Evolutionary conservation across 495 filamentous ascomycete species (phyloP), one percentile per base, ranked within the genome.

Genomic region (Hypoxylon lienhwacheense): DNA sequence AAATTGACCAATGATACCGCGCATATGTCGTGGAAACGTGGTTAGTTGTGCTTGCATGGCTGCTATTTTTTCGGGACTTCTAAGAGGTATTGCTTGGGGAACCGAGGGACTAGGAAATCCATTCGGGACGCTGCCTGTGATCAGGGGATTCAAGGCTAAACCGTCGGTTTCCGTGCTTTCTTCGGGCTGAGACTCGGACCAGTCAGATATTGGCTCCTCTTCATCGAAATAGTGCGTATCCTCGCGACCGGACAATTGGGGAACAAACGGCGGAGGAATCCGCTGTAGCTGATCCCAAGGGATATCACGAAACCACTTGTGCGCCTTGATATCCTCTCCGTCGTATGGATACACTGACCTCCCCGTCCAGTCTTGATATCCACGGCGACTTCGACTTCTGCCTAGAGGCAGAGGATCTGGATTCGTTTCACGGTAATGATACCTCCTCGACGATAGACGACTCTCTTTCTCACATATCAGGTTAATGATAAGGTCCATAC

Each of bases 161-260:
- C 36, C 59, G 15, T 63, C 59, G 0, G 37, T 35, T 10, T 55
- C 55, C 0, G 33, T 67, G 16, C 49, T 53, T 2, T 48, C 63
- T 26, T 61, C 54, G 4, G 61, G 64, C 34, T 57, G 59, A 12
- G 72, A 67, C 24, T 73, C 71, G 5, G 70, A 76, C 67, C 73
- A 77, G 51, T 79, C 77, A 26, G 76, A 83, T 47, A 87, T 79
- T n/a, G 82, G 72, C 28, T 85, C 84, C 54, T 86, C 85, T 42
- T 92, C 87, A 42, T 95, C 87, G 55, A 96, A 96, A 66, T 95
- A 96, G 48, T 87, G 85, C 8, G 90, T 96, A 56, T 96, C 90
- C 50, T 92, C 90, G 61, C 79, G 76, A 17, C 77, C 73, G 24
- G 73, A 77, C 22, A 95, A 83, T 16, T 67, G 67, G 29, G 92